These are phyloP conservation scores for Exophiala calicioides DNA, from an alignment of 2,329 filamentous ascomycete genomes.

Conservation along the genomic window DNA sequence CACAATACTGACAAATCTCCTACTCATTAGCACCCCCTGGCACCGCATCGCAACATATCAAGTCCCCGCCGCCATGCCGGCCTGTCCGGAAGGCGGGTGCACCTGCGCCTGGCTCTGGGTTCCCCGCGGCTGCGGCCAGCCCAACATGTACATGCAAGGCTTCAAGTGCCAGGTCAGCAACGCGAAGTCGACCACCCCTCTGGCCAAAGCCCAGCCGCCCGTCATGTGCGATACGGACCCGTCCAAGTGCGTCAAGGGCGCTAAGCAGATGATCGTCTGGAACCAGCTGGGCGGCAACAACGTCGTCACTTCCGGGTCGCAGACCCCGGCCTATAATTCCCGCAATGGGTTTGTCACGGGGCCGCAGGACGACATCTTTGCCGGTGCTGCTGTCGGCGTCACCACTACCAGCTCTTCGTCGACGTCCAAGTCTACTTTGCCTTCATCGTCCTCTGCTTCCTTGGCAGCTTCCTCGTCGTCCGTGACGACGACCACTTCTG, in stretches of 20 bases:
- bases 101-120: conserved; percentile 48
- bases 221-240: conserved; percentile 46
- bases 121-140: conserved; percentile 40
- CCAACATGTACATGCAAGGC: conserved; percentile 53
- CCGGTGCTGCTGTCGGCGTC: not conserved
- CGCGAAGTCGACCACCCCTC: conserved; percentile 42
- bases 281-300: conserved; percentile 38
- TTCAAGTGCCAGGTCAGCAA: conserved; percentile 52
- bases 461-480: not conserved
- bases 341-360: conserved; percentile 18
- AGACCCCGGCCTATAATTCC: conserved; percentile 18
- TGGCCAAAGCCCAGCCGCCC: conserved; percentile 46
- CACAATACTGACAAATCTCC: not conserved
- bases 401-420: too few species aligned
- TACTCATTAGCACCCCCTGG: conserved; percentile 40
- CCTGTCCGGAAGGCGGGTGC: conserved; percentile 42
- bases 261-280: conserved; percentile 56
- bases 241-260: conserved; percentile 48
- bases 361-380: conserved; percentile 22
- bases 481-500: too few species aligned
- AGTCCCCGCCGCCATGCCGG: conserved; percentile 39
- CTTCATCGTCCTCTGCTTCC: too few species aligned
- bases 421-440: too few species aligned
- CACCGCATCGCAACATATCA: conserved; percentile 41
- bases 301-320: conserved; percentile 1